Conservation (phyloP, 1,284 basidiomycete genomes). For the Filobasidium uniguttulatum region DNA sequence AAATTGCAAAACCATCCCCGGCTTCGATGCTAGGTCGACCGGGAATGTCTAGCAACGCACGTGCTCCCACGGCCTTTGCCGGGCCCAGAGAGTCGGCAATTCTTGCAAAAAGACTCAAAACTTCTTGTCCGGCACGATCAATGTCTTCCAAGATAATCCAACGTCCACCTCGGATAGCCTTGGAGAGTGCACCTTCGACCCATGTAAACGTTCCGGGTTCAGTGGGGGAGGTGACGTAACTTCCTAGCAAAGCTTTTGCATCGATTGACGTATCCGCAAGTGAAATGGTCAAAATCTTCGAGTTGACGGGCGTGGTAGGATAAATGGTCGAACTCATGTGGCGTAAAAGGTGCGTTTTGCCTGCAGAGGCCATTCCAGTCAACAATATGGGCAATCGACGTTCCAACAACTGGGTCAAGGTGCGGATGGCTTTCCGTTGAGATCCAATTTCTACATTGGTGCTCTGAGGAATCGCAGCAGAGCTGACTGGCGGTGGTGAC, state of each 20-base stretch:
- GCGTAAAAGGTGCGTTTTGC: slow-evolving; percentile 70
- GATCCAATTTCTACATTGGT: slow-evolving; percentile 55
- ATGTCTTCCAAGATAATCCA: slow-evolving; percentile 94
- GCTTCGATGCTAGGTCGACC: slow-evolving; percentile 57
- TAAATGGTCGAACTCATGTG: slow-evolving; percentile 55
- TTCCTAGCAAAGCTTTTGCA: slow-evolving; percentile 83
- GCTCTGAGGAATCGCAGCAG: slow-evolving; percentile 19
- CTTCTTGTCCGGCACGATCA: slow-evolving; percentile 73
- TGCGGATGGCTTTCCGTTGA: slow-evolving; percentile 46
- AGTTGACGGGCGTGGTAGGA: slow-evolving; percentile 41
- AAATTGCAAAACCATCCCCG: slow-evolving; percentile 57
- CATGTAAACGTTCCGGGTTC: slow-evolving; percentile 86
- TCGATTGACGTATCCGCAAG: slow-evolving; percentile 91
- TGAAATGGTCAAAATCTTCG: slow-evolving; percentile 60
- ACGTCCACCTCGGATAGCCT: slow-evolving; percentile 76
- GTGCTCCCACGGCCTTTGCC: slow-evolving; percentile 57
- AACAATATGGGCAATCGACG: slow-evolving; percentile 66
- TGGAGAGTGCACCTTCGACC: slow-evolving; percentile 86
- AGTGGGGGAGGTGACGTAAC: slow-evolving; percentile 76
- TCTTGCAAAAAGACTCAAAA: slow-evolving; percentile 68
- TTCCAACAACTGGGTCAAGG: slow-evolving; percentile 53
- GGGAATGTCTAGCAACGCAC: slow-evolving; percentile 55
- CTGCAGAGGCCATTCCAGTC: slow-evolving; percentile 75
- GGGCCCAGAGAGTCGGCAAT: slow-evolving; percentile 64
- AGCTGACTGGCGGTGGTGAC: not conserved